Evolutionary conservation across 2,329 filamentous ascomycete genomes (phyloP).

Genomic region (Fusarium graminum): DNA sequence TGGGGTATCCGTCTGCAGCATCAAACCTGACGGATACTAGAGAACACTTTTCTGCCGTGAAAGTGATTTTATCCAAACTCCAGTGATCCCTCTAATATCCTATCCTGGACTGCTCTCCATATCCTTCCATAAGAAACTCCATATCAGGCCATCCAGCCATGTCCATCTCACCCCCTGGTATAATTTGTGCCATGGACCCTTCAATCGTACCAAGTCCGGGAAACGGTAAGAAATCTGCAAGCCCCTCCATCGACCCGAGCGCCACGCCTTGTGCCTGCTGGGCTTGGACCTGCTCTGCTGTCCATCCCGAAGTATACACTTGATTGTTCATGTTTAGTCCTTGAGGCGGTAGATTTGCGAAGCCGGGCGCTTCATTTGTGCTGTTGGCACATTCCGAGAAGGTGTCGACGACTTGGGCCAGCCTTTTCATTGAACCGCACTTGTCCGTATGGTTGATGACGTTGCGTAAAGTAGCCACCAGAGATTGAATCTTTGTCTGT

Average conservation of each 20-base stretch:
- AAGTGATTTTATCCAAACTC: not conserved
- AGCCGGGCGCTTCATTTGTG: slow-evolving; percentile 6
- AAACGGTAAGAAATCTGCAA: slow-evolving; percentile 32
- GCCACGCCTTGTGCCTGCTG: slow-evolving; percentile 12
- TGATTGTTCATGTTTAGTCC: slow-evolving; percentile 9
- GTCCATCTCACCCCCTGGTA: slow-evolving; percentile 28
- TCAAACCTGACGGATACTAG: no score
- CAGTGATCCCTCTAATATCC: slow-evolving; percentile 3
- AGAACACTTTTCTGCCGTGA: no score
- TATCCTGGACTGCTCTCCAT: slow-evolving; percentile 18
- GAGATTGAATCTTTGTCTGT: slow-evolving; percentile 20
- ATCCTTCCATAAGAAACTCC: slow-evolving; percentile 41
- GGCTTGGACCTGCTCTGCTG: slow-evolving; percentile 13
- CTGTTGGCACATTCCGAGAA: slow-evolving; percentile 48
- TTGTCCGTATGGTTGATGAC: slow-evolving; percentile 47
- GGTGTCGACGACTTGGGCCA: slow-evolving; percentile 47
- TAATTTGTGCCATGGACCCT: slow-evolving; percentile 31
- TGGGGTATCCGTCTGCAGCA: no score
- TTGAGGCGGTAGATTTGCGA: slow-evolving; percentile 2
- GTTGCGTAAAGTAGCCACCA: slow-evolving; percentile 29
- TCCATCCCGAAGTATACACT: slow-evolving; percentile 1
- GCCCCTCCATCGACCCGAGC: slow-evolving; percentile 34
- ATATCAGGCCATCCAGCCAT: slow-evolving; percentile 45
- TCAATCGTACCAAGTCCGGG: slow-evolving; percentile 17
- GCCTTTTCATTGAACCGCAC: slow-evolving; percentile 49